Evolutionary conservation across 768 basidiomycete species (phyloP).

Genomic region (Lactarius akahatsu): DNA sequence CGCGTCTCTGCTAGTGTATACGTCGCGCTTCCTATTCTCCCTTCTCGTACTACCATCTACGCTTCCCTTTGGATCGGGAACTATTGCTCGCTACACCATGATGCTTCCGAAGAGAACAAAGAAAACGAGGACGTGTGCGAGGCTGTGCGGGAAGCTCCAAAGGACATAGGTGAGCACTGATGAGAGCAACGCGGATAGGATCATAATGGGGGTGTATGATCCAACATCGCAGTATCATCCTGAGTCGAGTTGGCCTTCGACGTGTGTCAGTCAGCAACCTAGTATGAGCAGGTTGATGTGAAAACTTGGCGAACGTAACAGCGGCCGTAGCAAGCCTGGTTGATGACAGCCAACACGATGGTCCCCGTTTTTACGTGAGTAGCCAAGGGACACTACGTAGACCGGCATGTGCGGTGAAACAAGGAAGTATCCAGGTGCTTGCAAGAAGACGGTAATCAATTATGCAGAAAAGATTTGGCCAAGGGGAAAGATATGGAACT

Average conservation of each 20-base stretch:
- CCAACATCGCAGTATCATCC: conserved; percentile 32
- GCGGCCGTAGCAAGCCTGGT: conserved; percentile 32
- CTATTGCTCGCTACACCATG: neutral
- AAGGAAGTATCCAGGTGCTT: conserved; percentile 33
- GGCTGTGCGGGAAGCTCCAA: conserved; percentile 22
- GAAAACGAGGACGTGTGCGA: conserved; percentile 24
- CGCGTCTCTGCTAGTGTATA: too few relatives aligned
- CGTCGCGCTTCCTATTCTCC: too few relatives aligned
- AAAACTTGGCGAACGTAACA: neutral
- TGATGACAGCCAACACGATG: conserved; percentile 31
- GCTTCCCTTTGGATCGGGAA: too few relatives aligned
- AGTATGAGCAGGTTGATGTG: neutral
- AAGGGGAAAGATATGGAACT: too few relatives aligned
- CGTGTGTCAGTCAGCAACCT: neutral
- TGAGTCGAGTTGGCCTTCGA: conserved; percentile 30
- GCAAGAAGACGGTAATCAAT: conserved; percentile 20
- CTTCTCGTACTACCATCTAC: too few relatives aligned
- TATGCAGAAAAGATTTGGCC: neutral
- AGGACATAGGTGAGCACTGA: conserved; percentile 30
- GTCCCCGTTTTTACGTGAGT: conserved; percentile 30
- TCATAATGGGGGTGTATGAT: conserved; percentile 32
- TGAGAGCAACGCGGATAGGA: conserved; percentile 25
- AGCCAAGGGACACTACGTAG: conserved; percentile 28
- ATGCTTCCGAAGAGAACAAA: conserved; percentile 32
- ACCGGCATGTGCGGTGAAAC: conserved; percentile 33